Base-by-base conservation (phyloP, 768 basidiomycete genomes). In the Calvatia gigantea region DNA sequence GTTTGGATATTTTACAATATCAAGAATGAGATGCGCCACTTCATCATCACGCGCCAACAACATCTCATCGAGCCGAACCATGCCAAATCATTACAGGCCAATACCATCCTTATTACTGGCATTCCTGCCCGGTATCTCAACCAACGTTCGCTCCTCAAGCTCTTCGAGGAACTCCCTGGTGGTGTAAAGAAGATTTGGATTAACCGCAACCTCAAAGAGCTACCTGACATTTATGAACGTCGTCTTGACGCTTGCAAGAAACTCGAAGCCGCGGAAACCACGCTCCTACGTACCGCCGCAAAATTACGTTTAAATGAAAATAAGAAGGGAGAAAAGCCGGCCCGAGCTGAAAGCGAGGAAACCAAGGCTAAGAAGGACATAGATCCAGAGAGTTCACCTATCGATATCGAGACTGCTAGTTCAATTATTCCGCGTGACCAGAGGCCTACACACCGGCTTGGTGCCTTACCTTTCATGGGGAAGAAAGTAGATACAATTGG, bases 171-270 rank as follows among this genome's bases (percentile, higher is more conserved):
- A 54, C 78, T 98, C 2, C 96, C 97, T 0, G 95, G 95, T 8
- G 95, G 95, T 14, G 89, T 95, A 6, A 86, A 85, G 66, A 83
- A 84, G 60, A 84, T 99, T 33, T 99, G 96, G 94, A 78, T 98
- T 35, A 96, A 94, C 68, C 80, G 90, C 46, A 82, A 98, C 64
- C 75, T 98, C 27, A 91, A 91, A 67, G 87, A 92, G 8, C 79
- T 99, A 48, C 94, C 94, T 1, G 85, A 88, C 38, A 65, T 91
- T 17, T 89, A 91, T 63, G 84, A 94, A 31, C 81, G 88, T 32
- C 87, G 93, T 19, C 67, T 86, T 14, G 76, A 76, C 2, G 91
- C 92, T 0, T 85, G 81, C 61, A 75, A 75, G 57, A 92, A 89
- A 69, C 84, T 99, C 49, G 96, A 99, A 68, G 78, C 80, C 1